Evolutionary conservation across 2,329 filamentous ascomycete species (phyloP), one percentile per base, ranked within the genome.

Genomic region (Biscogniauxia marginata): DNA sequence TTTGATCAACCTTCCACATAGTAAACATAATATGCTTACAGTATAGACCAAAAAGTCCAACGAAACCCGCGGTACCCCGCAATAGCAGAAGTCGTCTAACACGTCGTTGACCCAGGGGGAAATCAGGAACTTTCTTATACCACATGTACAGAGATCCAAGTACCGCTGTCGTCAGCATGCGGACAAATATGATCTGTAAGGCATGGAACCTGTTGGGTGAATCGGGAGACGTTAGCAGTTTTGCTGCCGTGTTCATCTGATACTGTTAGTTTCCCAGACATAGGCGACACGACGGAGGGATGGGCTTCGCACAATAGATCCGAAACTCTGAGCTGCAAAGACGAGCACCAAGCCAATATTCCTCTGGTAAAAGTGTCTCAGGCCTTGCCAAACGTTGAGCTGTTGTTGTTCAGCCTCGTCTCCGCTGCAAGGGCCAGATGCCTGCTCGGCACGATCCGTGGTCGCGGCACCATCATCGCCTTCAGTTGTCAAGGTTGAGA

Each of bases 31-130:
- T 46, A 11, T 20, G 52, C 69, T 58, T 60, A 75, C 75, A 77
- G 45, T 77, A 77, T 2, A 72, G 60, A 1, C 87, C 87, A 70
- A 87, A 89, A 0, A 92, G 79, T 0, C 88, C 89, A 61, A 87
- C 82, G 22, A 74, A 74, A 6, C 90, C 90, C 44, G 80, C 80
- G 1, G 86, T 67, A 1, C 88, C 89, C 63, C 90, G 79, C 11
- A 84, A 71, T 1, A 89, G 71, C 0, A 93, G 75, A 7, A 93
- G 74, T 46, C 79, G 76, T 22, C 87, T 75, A 1, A 92, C 80
- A 11, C 81, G 80, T n/a, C 75, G 81, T 18, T 79, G 75, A 0
- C 90, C 90, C 1, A 91, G 73, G 0, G 89, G 90, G 52, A 87
- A 88, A 61, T 87, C 72, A 1, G 88, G 85, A 1, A 76, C 70